These are phyloP conservation scores for Pseudogymnoascus sp. DNA, from an alignment of 2,329 filamentous ascomycete species.

Conservation along the genomic window DNA sequence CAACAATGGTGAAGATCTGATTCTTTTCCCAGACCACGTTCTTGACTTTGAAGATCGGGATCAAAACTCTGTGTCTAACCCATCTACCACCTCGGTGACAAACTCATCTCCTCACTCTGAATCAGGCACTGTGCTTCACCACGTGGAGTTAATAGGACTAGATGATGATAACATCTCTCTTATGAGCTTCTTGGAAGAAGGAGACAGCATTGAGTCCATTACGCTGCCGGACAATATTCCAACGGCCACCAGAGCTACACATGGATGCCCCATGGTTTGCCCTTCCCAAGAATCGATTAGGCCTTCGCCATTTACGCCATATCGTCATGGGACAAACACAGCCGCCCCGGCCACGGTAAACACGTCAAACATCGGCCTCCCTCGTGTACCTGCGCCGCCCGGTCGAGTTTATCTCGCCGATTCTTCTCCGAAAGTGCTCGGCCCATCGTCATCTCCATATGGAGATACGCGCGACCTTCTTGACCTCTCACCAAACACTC, in stretches of 20 bases:
- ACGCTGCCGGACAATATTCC: neutral
- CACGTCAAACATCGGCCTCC: slow-evolving; percentile 13
- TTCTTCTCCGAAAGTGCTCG: slow-evolving; percentile 9
- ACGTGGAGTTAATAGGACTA: neutral
- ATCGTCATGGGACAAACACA: slow-evolving; percentile 10
- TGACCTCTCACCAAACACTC: slow-evolving; percentile 11
- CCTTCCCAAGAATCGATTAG: neutral
- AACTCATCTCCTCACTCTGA: neutral
- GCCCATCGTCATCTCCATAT: slow-evolving; percentile 17
- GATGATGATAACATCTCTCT: neutral
- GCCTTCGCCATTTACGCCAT: slow-evolving; percentile 13
- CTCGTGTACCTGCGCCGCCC: slow-evolving; percentile 12
- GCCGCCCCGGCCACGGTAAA: slow-evolving; percentile 9
- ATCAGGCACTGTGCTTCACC: neutral
- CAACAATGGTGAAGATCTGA: slow-evolving; percentile 2
- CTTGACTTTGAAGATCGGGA: neutral
- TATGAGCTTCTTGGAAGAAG: neutral
- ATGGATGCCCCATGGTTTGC: neutral
- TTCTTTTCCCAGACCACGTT: neutral
- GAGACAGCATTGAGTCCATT: neutral
- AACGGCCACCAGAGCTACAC: neutral
- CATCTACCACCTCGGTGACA: neutral
- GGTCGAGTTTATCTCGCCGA: slow-evolving; percentile 3
- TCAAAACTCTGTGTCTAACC: neutral
- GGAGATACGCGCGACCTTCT: slow-evolving; percentile 19